A percentile compares a stretch with the other conserved stretches of the same genome.
These are phyloP conservation scores for Xerocomus tenax DNA, from an alignment of 1,284 basidiomycete species.

Conservation along the genomic window DNA sequence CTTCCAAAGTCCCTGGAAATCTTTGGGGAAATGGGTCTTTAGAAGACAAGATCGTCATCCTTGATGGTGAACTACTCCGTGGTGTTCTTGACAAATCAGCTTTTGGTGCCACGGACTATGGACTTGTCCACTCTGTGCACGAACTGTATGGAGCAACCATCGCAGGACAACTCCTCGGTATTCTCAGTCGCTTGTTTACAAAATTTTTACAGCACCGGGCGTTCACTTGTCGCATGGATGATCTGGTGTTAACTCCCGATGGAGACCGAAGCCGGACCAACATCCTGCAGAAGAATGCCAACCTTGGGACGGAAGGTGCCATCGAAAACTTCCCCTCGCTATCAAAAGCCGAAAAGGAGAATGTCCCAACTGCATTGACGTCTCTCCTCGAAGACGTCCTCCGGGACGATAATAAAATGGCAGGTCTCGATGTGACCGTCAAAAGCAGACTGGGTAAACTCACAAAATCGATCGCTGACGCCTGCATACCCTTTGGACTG, in stretches of 20 bases:
- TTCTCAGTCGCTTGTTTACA: conserved; percentile 90
- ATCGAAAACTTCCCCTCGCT: conserved; percentile 83
- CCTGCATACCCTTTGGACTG: conserved; percentile 84
- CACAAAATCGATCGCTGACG: conserved; percentile 83
- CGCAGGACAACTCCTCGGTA: conserved; percentile 87
- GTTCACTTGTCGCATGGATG: conserved; percentile 99
- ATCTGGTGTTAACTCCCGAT: conserved; percentile 79
- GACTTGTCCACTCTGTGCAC: conserved; percentile 96
- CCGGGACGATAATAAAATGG: conserved; percentile 97
- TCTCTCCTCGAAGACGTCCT: conserved; percentile 84
- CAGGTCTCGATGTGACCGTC: conserved; percentile 86
- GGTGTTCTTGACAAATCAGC: conserved; percentile 96
- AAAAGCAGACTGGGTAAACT: conserved; percentile 80
- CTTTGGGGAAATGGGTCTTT: conserved; percentile 75
- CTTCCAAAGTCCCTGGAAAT: conserved; percentile 78
- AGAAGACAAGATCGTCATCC: conserved; percentile 85
- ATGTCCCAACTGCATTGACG: conserved; percentile 46
- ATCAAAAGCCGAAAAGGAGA: conserved; percentile 39
- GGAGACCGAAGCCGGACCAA: conserved; percentile 69
- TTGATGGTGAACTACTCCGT: conserved; percentile 87
- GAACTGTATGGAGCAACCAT: conserved; percentile 91
- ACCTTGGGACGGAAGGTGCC: conserved; percentile 79
- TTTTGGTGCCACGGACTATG: conserved; percentile 93
- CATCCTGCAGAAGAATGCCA: conserved; percentile 62
- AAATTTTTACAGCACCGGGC: conserved; percentile 95